Percentiles rank a stretch among this genome's conserved stretches.
phyloP scores from a whole-genome alignment of 495 filamentous ascomycete species.

The Lepraria neglecta region DNA sequence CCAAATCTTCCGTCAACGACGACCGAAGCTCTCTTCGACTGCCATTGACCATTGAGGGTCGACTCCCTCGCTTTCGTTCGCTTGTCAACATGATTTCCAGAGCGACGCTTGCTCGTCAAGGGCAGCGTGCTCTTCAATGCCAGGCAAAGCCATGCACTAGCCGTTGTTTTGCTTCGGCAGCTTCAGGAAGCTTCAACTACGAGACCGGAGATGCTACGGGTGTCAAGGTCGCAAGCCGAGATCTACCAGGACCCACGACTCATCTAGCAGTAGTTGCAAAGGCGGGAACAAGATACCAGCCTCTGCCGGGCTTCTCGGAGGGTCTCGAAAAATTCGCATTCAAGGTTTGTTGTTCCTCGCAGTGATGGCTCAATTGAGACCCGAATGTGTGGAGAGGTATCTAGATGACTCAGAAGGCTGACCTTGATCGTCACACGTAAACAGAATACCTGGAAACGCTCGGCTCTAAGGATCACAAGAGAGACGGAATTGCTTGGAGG shows the following conservation, averaged over 20 bases:
- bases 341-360: slow-evolving; percentile 58
- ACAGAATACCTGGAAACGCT: slow-evolving; percentile 78
- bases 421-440: slow-evolving; percentile 28
- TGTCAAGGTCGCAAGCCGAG: slow-evolving; percentile 84
- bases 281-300: slow-evolving; percentile 87
- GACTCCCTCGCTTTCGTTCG: slow-evolving; percentile 16
- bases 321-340: slow-evolving; percentile 90
- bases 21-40: background rate
- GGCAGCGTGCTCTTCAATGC: slow-evolving; percentile 67
- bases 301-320: slow-evolving; percentile 79
- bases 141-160: slow-evolving; percentile 52
- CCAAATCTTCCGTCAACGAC: slow-evolving; percentile 5
- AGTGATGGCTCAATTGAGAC: background rate
- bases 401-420: background rate
- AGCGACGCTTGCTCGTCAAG: slow-evolving; percentile 69
- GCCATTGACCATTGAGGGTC: slow-evolving; percentile 30
- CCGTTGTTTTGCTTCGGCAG: slow-evolving; percentile 74
- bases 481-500: slow-evolving; percentile 92
- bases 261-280: slow-evolving; percentile 86
- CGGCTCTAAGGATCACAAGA: slow-evolving; percentile 83
- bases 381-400: background rate
- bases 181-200: slow-evolving; percentile 77
- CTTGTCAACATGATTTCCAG: slow-evolving; percentile 73
- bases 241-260: slow-evolving; percentile 79
- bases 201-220: slow-evolving; percentile 76